Evolutionary conservation across 2,329 filamentous ascomycete genomes (phyloP), one percentile per base, ranked within the genome.

Genomic region (Microdochium nivale): DNA sequence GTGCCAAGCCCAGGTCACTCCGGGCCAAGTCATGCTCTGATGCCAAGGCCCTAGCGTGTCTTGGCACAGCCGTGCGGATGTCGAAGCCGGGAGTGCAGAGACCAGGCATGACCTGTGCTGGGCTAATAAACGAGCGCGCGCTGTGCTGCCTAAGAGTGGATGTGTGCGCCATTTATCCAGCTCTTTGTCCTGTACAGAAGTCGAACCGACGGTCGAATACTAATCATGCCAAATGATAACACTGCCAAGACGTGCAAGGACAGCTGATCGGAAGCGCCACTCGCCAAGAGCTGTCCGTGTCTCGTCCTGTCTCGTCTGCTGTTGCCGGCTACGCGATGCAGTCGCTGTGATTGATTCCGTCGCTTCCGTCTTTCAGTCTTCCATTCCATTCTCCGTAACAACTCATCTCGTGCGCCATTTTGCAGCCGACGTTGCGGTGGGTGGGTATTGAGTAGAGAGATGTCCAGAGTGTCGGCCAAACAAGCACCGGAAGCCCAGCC

Each of bases 21-120:
- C 8, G n/a, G 25, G 60, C 62, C 62, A 62, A 64, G 62, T 19
- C 1, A 8, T 44, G 40, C 16, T 7, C 40, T 23, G n/a, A 14
- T 47, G 56, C 54, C 58, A 59, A 59, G 54, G 8, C 3, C 58
- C 59, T 59, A 57, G 56, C 53, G 40, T 16, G 8, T 27, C 61
- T 63, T 64, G 61, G 61, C 60, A 52, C 50, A 2, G 53, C 56
- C 60, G 56, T 23, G 13, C 10, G 8, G 23, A 11, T 30, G 27
- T 11, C 27, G 27, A 30, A 11, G 5, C 27, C 27, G 27, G 27
- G n/a, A n/a, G n/a, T n/a, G n/a, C n/a, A n/a, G n/a, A n/a, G n/a
- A n/a, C n/a, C n/a, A n/a, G n/a, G n/a, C n/a, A n/a, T n/a, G n/a
- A n/a, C n/a, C n/a, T n/a, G n/a, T n/a, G n/a, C n/a, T n/a, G n/a